phyloP scores from a whole-genome alignment of 176 grass and related monocot species.

The Dactylis glomerata region DNA sequence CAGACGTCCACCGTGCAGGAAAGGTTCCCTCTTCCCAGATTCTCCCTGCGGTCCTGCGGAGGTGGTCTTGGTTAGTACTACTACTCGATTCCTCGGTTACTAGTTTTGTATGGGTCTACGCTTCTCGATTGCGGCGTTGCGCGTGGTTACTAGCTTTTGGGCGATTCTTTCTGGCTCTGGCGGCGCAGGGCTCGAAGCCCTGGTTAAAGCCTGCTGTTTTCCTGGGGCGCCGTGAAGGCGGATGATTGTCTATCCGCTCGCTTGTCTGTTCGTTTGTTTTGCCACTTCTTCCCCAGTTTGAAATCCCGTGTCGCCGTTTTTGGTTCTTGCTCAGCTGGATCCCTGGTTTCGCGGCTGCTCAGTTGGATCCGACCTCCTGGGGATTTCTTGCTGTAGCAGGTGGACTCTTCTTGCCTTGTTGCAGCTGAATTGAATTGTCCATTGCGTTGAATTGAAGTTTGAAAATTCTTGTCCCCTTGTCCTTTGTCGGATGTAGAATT shows the following conservation, averaged over 20 bases:
- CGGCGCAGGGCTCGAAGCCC: conserved; percentile 20
- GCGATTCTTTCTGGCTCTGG: conserved; percentile 20
- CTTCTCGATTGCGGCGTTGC: conserved; percentile 11
- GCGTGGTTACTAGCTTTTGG: conserved; percentile 29
- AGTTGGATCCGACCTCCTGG: conserved; percentile 33
- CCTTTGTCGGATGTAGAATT: background rate
- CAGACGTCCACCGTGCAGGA: conserved; percentile 6
- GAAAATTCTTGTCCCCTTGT: background rate
- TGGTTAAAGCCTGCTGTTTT: conserved; percentile 32
- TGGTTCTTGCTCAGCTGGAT: background rate
- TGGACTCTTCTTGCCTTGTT: background rate
- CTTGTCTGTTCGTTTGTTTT: too few species aligned
- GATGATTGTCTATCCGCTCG: conserved; percentile 16
- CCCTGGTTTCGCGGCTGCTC: background rate
- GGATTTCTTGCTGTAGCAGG: background rate
- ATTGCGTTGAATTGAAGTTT: conserved; percentile 23
- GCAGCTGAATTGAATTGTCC: background rate
- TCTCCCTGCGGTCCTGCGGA: background rate
- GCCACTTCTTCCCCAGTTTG: too few species aligned
- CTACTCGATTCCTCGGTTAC: background rate
- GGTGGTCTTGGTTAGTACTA: background rate
- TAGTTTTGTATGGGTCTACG: background rate
- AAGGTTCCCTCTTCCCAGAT: conserved; percentile 10
- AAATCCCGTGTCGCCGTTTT: background rate
- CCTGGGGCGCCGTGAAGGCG: conserved; percentile 27